phyloP scores from a whole-genome alignment of 2,329 filamentous ascomycete genomes.

The Calonectria pteridis region DNA sequence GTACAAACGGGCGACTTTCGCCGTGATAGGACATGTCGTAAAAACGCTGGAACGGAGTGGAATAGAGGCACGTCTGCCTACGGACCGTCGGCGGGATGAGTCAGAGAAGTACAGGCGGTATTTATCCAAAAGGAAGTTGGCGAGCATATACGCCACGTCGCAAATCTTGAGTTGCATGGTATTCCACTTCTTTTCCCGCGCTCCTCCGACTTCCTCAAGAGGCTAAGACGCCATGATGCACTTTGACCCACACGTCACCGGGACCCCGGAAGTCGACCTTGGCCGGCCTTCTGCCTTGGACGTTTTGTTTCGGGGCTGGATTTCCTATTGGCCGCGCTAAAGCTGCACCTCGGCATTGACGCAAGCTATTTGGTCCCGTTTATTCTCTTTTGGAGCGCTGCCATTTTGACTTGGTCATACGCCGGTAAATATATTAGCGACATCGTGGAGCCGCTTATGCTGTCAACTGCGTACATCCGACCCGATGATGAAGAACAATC shows the following conservation, averaged over 20 bases:
- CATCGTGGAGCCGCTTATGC: no score
- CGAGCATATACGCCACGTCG: neutral
- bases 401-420: no score
- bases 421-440: no score
- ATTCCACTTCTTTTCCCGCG: conserved; percentile 1
- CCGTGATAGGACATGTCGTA: neutral
- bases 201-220: neutral
- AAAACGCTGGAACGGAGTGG: neutral
- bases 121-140: neutral
- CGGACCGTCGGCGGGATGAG: neutral
- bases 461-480: no score
- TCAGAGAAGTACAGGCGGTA: neutral
- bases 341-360: neutral
- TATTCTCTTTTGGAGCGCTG: no score
- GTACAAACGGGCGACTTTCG: no score
- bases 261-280: neutral
- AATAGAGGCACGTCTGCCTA: neutral
- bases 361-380: neutral
- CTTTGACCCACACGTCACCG: neutral
- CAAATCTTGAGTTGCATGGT: neutral
- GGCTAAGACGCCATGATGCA: neutral
- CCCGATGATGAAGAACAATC: no score
- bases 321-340: neutral
- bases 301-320: neutral
- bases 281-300: neutral